Conservation (phyloP, 2,329 filamentous ascomycete species). For the Amesomyces nigricolor region DNA sequence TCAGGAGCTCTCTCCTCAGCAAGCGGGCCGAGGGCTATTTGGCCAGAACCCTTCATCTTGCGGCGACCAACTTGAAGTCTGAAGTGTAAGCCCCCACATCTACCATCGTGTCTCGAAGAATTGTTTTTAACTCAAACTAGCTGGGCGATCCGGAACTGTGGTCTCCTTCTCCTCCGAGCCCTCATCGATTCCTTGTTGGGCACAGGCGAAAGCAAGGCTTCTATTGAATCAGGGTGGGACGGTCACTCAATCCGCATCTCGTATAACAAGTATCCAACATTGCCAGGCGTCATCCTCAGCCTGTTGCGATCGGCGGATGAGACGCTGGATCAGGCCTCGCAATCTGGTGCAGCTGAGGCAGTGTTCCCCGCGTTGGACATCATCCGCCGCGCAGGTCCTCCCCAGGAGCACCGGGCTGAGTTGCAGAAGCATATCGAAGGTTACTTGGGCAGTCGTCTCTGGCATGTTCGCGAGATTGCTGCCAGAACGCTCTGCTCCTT, state of each 20-base stretch:
- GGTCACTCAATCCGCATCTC: conserved; percentile 60
- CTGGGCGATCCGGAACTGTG: conserved; percentile 94
- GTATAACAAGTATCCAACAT: conserved; percentile 61
- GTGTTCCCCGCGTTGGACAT: conserved; percentile 83
- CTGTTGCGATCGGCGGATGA: conserved; percentile 52
- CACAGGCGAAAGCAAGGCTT: conserved; percentile 63
- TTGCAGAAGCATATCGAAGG: conserved; percentile 54
- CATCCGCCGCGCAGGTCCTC: conserved; percentile 64
- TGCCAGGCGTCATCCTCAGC: conserved; percentile 58
- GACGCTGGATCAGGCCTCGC: conserved; percentile 35
- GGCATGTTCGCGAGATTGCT: conserved; percentile 78
- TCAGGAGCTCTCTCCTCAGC: conserved; percentile 73
- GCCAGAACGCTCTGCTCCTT: conserved; percentile 66
- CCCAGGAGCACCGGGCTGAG: conserved; percentile 47
- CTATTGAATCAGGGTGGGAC: conserved; percentile 58
- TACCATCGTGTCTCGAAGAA: too few species aligned
- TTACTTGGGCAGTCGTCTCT: conserved; percentile 64
- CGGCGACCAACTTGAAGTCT: conserved; percentile 71
- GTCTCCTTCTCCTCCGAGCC: conserved; percentile 79
- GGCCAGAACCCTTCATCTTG: conserved; percentile 69
- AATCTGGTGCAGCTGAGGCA: conserved; percentile 52
- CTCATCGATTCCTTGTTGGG: conserved; percentile 75
- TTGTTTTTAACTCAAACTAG: conserved; percentile 34
- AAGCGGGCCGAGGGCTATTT: conserved; percentile 69
- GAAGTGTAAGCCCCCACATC: conserved; percentile 52